phyloP scores from a whole-genome alignment of 441 rosid species.

The Sinapis alba region DNA sequence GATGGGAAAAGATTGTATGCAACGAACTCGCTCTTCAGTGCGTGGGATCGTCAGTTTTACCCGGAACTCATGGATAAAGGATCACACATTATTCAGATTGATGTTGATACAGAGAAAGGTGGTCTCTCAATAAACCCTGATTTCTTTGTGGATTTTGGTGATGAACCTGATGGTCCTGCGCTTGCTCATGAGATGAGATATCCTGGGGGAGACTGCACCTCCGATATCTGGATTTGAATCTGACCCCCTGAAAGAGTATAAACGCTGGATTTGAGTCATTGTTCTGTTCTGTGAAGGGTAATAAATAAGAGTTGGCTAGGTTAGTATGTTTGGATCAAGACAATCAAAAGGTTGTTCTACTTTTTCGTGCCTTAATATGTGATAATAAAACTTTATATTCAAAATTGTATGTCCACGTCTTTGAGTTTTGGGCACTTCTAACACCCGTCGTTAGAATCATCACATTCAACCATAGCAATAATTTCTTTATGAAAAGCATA shows the following conservation, averaged over 20 bases:
- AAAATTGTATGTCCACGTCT: too few relatives aligned
- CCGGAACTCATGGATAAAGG: conserved; percentile 80
- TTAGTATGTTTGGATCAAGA: too few relatives aligned
- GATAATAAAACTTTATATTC: too few relatives aligned
- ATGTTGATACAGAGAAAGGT: conserved; percentile 74
- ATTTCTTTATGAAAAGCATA: too few relatives aligned
- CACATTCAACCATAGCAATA: too few relatives aligned
- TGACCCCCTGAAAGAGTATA: neutral
- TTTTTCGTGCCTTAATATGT: too few relatives aligned
- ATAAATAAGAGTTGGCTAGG: too few relatives aligned
- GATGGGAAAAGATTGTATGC: conserved; percentile 88
- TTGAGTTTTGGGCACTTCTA: too few relatives aligned
- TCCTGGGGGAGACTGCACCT: conserved; percentile 96
- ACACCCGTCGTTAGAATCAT: too few relatives aligned
- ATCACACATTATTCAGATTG: conserved; percentile 86
- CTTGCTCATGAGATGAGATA: conserved; percentile 95
- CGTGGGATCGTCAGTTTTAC: conserved; percentile 85
- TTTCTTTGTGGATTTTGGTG: conserved; percentile 80
- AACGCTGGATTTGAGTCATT: neutral
- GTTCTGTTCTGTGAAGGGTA: neutral
- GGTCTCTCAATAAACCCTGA: conserved; percentile 67
- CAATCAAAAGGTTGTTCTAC: too few relatives aligned
- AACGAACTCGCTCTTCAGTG: conserved; percentile 85
- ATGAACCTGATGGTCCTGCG: conserved; percentile 83
- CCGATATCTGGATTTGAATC: conserved; percentile 80